Base-by-base conservation (phyloP, 2,329 filamentous ascomycete species). In the Colletotrichum magnum region DNA sequence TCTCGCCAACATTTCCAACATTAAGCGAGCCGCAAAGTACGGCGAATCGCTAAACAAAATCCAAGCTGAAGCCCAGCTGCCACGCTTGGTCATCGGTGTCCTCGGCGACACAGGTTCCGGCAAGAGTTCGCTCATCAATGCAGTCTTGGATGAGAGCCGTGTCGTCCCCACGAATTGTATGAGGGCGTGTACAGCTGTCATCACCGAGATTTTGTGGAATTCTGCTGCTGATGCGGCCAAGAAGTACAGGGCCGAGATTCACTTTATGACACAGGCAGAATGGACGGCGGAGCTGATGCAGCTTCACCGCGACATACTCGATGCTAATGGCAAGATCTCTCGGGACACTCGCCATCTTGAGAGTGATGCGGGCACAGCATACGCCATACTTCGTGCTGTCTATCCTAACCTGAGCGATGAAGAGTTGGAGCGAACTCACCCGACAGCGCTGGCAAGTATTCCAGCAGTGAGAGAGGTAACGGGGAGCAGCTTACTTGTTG, bases 51-150 rank as follows among this genome's bases (percentile, higher is more conserved):
- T 69, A 12, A 12, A 61, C 6, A 45, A 54, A 10, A 45, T 71
- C 16, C 3, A 74, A 74, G 5, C 77, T 77, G 21, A 74, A 73
- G 2, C 79, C 76, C 28, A 83, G 82, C 43, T 67, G 51, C 57
- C 51, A 2, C 67, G 62, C 5, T 52, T 69, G 1, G 80, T 90
- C 0, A 81, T 91, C 18, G 89, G 88, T 6, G 85, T 92, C 1
- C 84, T 89, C 3, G 89, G 89, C 1, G 88, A 85, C 62, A 91
- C 90, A 0, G 89, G 89, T 0, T 85, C 87, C 1, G 89, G 89
- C 0, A 92, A 92, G 73, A 88, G 84, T 21, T 88, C 86, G 2
- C 79, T 91, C 0, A 90, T 92, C 75, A 92, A 91, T 73, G 89
- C 89, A 0, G 74, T 92, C 41, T 79, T 91, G 0, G 88, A 90